phyloP scores from a whole-genome alignment of 2,329 filamentous ascomycete species.

The Clathrospora elynae region DNA sequence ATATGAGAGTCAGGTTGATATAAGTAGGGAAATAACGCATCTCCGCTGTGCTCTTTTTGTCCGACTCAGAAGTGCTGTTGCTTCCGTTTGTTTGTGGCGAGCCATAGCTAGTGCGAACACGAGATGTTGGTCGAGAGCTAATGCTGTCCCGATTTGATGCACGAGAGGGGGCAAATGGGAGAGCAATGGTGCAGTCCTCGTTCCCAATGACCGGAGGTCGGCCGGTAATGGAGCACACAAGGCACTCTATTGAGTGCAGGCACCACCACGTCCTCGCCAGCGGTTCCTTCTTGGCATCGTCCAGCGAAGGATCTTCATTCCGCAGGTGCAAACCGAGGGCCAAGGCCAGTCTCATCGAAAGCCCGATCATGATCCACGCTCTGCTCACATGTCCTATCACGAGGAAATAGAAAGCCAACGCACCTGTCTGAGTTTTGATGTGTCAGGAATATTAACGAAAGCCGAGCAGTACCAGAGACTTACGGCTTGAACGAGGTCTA shows the following conservation, averaged over 20 bases:
- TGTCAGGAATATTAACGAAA: constrained; percentile 10
- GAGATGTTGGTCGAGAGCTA: constrained; percentile 1
- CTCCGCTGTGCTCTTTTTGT: not conserved
- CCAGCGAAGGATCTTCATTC: constrained; percentile 37
- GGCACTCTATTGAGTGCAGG: constrained; percentile 46
- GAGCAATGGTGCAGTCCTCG: constrained; percentile 38
- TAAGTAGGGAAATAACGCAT: constrained; percentile 17
- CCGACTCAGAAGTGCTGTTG: constrained; percentile 1
- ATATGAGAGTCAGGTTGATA: constrained; percentile 39
- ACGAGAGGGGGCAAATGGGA: constrained; percentile 25
- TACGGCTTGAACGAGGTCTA: constrained; percentile 48
- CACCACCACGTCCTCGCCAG: constrained; percentile 50
- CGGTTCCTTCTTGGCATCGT: constrained; percentile 38
- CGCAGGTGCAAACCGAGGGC: constrained; percentile 48
- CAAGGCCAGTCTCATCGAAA: constrained; percentile 46
- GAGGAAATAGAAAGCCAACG: constrained; percentile 35
- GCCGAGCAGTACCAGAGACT: constrained; percentile 32
- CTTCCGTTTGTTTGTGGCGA: constrained; percentile 2
- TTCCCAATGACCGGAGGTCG: constrained; percentile 44
- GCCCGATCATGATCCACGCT: constrained; percentile 46
- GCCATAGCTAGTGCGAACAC: constrained; percentile 2
- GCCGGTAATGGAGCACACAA: constrained; percentile 48
- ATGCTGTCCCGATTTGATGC: not conserved
- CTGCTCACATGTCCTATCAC: constrained; percentile 34
- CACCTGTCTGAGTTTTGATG: constrained; percentile 20